Evolutionary conservation across 2,329 filamentous ascomycete species (phyloP).

Genomic region (Ploettnerulaceae sp.): DNA sequence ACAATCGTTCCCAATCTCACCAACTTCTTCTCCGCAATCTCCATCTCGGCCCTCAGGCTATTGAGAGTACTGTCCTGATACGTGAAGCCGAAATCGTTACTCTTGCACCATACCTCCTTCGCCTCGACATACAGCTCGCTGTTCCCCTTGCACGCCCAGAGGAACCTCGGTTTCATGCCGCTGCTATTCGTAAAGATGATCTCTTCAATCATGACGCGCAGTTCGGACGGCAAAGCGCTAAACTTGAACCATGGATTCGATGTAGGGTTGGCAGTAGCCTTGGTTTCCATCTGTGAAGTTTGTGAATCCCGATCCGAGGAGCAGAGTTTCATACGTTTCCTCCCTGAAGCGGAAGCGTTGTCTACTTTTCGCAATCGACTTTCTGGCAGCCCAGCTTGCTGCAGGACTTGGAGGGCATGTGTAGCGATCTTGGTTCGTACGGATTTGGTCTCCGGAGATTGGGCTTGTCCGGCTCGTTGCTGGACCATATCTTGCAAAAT

Average conservation of each 20-base stretch:
- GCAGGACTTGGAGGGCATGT: too few relatives aligned
- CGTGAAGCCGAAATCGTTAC: conserved; percentile 8
- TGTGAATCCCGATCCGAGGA: background rate
- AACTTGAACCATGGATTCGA: background rate
- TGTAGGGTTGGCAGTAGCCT: background rate
- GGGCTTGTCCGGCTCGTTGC: too few relatives aligned
- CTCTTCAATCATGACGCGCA: conserved; percentile 1
- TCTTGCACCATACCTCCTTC: conserved; percentile 5
- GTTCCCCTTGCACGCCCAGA: conserved; percentile 6
- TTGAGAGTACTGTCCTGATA: conserved; percentile 7
- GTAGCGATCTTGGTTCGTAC: too few relatives aligned
- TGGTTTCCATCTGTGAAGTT: background rate
- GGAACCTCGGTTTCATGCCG: conserved; percentile 4
- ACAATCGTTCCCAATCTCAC: background rate
- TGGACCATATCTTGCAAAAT: too few relatives aligned
- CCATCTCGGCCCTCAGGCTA: background rate
- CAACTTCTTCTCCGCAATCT: background rate
- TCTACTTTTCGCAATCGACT: too few relatives aligned
- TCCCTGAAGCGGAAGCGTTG: too few relatives aligned
- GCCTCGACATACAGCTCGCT: conserved; percentile 4
- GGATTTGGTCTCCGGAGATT: too few relatives aligned
- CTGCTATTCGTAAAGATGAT: background rate
- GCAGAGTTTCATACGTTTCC: background rate
- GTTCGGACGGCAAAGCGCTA: background rate
- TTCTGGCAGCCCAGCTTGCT: too few relatives aligned